These are phyloP conservation scores for Rhizopus stolonifer DNA, from an alignment of 371 early-diverging fungal species.

Conservation along the genomic window DNA sequence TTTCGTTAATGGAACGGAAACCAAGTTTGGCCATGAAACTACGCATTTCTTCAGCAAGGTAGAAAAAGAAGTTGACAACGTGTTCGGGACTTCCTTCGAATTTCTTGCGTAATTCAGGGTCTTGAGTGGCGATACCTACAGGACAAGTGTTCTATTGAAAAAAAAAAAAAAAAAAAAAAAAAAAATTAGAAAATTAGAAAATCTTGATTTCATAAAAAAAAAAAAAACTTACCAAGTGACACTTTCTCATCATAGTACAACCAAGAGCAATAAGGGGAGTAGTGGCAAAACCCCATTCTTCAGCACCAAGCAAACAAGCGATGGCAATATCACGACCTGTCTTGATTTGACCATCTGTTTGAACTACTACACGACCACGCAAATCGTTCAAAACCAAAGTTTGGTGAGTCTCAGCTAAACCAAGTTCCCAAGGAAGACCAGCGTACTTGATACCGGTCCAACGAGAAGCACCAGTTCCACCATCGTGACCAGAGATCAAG, in stretches of 20 bases:
- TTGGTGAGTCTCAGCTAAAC: slow-evolving; percentile 96
- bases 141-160: slow-evolving; percentile 86
- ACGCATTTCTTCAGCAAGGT: slow-evolving; percentile 93
- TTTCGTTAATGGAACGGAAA: slow-evolving; percentile 88
- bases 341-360: slow-evolving; percentile 97
- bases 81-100: slow-evolving; percentile 94
- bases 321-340: slow-evolving; percentile 95
- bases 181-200: no score
- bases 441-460: slow-evolving; percentile 98
- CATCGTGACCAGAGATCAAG: slow-evolving; percentile 94
- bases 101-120: slow-evolving; percentile 89
- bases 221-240: slow-evolving; percentile 40
- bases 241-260: slow-evolving; percentile 93
- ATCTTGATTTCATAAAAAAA: no score
- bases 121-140: slow-evolving; percentile 97
- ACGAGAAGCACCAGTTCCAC: slow-evolving; percentile 96
- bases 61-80: slow-evolving; percentile 96
- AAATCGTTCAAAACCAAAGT: slow-evolving; percentile 93
- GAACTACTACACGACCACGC: slow-evolving; percentile 91
- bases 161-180: background rate
- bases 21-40: slow-evolving; percentile 92
- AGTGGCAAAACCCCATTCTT: slow-evolving; percentile 98
- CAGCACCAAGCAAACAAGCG: slow-evolving; percentile 95
- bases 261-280: slow-evolving; percentile 97
- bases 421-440: slow-evolving; percentile 97